Conservation (phyloP, 2,329 filamentous ascomycete species). For the Sporothrix schenckii region DNA sequence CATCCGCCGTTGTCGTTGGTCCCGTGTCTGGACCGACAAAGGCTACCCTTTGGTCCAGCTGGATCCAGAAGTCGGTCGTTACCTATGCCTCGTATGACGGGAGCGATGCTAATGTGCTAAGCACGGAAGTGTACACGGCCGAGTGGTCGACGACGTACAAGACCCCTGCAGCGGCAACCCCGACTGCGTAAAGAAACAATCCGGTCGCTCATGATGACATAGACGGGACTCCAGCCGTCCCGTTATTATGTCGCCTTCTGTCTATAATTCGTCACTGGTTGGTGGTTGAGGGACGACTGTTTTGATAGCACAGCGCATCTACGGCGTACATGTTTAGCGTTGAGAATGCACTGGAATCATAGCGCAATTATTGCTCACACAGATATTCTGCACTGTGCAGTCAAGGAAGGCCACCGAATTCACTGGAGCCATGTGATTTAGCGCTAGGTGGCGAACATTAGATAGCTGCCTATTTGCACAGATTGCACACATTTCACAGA, state of each 20-base stretch:
- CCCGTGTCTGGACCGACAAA: conserved; percentile 40
- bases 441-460: background rate
- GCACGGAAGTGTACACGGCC: conserved; percentile 37
- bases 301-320: background rate
- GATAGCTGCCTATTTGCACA: conserved; percentile 11
- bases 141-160: conserved; percentile 39
- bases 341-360: background rate
- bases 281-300: too few species aligned
- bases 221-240: background rate
- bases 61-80: conserved; percentile 39
- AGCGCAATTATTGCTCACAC: too few species aligned
- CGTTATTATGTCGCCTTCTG: background rate
- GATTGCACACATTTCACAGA: background rate
- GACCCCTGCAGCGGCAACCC: background rate
- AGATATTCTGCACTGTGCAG: background rate
- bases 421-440: background rate
- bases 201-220: background rate
- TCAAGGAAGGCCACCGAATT: too few species aligned
- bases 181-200: background rate
- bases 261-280: too few species aligned
- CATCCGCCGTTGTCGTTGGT: conserved; percentile 41
- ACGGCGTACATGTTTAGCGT: background rate
- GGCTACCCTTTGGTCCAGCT: conserved; percentile 38
- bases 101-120: conserved; percentile 32
- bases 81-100: conserved; percentile 37